Conservation (phyloP, 352 stramenopile species). For the Phytophthora lateralis region DNA sequence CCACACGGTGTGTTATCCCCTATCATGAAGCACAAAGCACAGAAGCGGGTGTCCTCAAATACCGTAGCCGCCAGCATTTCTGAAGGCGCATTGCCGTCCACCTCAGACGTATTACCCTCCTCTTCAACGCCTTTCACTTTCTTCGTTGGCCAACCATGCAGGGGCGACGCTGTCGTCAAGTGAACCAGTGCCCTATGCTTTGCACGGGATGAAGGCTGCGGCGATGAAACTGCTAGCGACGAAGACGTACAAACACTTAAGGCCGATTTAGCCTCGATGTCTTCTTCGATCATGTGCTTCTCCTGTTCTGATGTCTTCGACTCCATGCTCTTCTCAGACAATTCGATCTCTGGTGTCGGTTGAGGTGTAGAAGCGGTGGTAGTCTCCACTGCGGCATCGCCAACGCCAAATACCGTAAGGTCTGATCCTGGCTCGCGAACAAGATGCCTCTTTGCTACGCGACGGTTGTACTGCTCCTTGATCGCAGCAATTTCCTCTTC, state of each 20-base stretch:
- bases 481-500: slow-evolving; percentile 80
- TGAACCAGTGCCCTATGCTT: slow-evolving; percentile 3
- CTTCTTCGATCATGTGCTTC: slow-evolving; percentile 1
- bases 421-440: slow-evolving; percentile 40
- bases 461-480: slow-evolving; percentile 77
- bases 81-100: slow-evolving; percentile 2
- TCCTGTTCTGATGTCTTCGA: not conserved
- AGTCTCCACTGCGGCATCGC: not conserved
- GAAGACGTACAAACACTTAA: not conserved
- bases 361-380: slow-evolving; percentile 2
- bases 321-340: not conserved
- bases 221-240: not conserved
- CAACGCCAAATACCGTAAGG: slow-evolving; percentile 30
- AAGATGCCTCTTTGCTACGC: slow-evolving; percentile 62
- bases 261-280: not conserved
- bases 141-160: slow-evolving; percentile 48
- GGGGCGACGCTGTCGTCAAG: slow-evolving; percentile 48
- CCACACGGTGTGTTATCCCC: slow-evolving; percentile 77
- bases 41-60: slow-evolving; percentile 77
- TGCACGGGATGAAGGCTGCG: not conserved
- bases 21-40: slow-evolving; percentile 81
- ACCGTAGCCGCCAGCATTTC: not conserved
- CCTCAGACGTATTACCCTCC: not conserved
- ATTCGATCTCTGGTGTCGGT: slow-evolving; percentile 1
- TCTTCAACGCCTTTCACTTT: not conserved